phyloP scores from a whole-genome alignment of 306 rosid genomes.

The Pterocarpus santalinus region DNA sequence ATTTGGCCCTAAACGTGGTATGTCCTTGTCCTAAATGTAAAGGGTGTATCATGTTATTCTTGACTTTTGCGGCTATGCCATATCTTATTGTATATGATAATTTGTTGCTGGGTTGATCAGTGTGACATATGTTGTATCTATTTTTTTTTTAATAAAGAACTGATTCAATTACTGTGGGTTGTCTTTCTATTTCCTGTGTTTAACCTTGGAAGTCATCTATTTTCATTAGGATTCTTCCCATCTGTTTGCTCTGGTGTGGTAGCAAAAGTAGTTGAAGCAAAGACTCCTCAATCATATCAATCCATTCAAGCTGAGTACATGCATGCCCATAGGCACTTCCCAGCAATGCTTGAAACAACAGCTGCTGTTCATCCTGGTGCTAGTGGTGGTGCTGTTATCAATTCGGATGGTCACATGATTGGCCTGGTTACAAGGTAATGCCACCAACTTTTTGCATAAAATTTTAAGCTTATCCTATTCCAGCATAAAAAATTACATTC shows the following conservation, averaged over 20 bases:
- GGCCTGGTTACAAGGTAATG: slow-evolving; percentile 92
- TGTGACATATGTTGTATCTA: not conserved
- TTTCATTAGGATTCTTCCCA: slow-evolving; percentile 72
- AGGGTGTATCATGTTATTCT: slow-evolving; percentile 1
- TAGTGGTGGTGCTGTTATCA: slow-evolving; percentile 95
- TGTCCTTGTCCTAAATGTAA: slow-evolving; percentile 13
- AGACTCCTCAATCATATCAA: slow-evolving; percentile 62
- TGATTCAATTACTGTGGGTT: slow-evolving; percentile 9
- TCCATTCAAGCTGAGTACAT: slow-evolving; percentile 53
- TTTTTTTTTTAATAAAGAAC: not conserved
- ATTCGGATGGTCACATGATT: slow-evolving; percentile 89
- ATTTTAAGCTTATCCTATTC: not conserved
- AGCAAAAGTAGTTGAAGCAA: slow-evolving; percentile 83
- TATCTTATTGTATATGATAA: slow-evolving; percentile 16
- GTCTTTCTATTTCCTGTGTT: slow-evolving; percentile 25
- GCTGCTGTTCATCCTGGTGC: slow-evolving; percentile 98
- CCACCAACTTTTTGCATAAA: not conserved
- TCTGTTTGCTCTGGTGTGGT: slow-evolving; percentile 91
- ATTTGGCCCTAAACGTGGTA: slow-evolving; percentile 94
- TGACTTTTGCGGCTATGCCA: not conserved
- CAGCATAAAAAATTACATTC: slow-evolving; percentile 1
- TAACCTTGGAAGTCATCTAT: slow-evolving; percentile 32
- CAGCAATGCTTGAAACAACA: slow-evolving; percentile 94
- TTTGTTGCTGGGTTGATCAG: slow-evolving; percentile 10
- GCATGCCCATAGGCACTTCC: slow-evolving; percentile 55